Evolutionary conservation across 73 alveolate species (phyloP), one percentile per base, ranked within the genome.

Genomic region (Loxodes magnus): DNA sequence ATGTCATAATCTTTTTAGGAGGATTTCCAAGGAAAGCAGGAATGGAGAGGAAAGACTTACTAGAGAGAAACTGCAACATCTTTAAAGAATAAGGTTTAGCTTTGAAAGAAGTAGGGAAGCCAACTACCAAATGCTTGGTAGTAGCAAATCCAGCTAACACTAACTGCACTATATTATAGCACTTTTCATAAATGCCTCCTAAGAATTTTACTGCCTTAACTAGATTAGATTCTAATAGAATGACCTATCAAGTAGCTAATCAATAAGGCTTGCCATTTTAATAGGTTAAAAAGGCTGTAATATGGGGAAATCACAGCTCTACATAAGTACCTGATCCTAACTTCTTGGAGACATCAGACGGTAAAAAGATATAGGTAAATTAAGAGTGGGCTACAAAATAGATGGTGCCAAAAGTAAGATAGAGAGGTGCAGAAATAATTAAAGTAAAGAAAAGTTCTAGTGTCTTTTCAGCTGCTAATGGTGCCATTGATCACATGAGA

Each of bases 111-210:
- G 55, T 56, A 37, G 89, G 88, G 5, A 64, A 67, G 36, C 69
- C 50, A 42, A 71, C 66, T 43, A 71, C 57, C 28, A 73, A 66
- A 67, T 61, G 78, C 15, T 30, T 80, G 10, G 94, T 80, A 3
- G 81, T 80, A 1, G 88, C 86, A 5, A 80, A 80, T 58, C 94
- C 94, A 33, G 76, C 86, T 42, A 80, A 80, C 39, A 80, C 94
- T 7, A 80, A 80, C 42, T 74, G 86, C 34, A 56, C 68, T 51
- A 64, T 71, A 14, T 43, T 80, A 63, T 51, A 24, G 24, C 27
- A 63, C 27, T 43, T 55, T 21, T 78, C 80, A 35, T 56, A 58
- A 35, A 79, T 80, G 12, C 83, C 74, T 14, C 51, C 44, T 37
- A 74, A 74, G 36, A 63, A 63, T 24, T 51, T 63, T 38, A 17